A percentile compares a stretch with the other conserved stretches of the same genome.
These are phyloP conservation scores for Pichia occidentalis DNA, from an alignment of 805 yeast species.

Conservation along the genomic window DNA sequence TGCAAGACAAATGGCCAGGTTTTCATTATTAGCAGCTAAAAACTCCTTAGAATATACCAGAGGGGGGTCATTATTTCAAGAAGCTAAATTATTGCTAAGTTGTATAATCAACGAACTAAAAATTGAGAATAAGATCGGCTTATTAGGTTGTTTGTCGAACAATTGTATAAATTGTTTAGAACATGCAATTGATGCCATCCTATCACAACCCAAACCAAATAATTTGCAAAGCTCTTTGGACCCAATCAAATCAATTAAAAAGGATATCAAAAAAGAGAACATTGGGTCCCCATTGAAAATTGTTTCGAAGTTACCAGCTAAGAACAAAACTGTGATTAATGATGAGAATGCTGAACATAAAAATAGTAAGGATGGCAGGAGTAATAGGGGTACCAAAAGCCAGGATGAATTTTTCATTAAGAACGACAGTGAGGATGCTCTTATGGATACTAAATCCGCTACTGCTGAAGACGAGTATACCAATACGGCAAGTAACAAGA, in stretches of 20 bases:
- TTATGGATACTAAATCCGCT: too few relatives aligned
- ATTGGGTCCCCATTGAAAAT: constrained; percentile 22
- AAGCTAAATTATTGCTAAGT: constrained; percentile 50
- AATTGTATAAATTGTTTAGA: constrained; percentile 53
- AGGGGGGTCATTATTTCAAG: constrained; percentile 75
- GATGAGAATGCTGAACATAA: not conserved
- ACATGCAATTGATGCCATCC: constrained; percentile 51
- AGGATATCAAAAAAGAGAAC: constrained; percentile 18
- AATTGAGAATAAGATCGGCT: constrained; percentile 42
- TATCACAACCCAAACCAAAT: constrained; percentile 41
- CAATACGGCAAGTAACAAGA: too few relatives aligned
- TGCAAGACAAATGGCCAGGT: constrained; percentile 55
- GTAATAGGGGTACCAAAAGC: not conserved
- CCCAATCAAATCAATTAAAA: constrained; percentile 8
- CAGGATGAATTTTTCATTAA: too few relatives aligned
- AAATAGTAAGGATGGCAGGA: not conserved
- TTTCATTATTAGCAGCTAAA: constrained; percentile 59
- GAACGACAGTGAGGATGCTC: too few relatives aligned
- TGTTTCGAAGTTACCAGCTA: constrained; percentile 1
- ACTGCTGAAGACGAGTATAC: too few relatives aligned
- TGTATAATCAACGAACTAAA: constrained; percentile 45
- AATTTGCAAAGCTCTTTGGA: not conserved
- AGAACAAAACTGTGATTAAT: not conserved
- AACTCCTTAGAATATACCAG: constrained; percentile 78
- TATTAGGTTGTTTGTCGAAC: constrained; percentile 57